A percentile compares a stretch with the other conserved stretches of the same genome.
These are phyloP conservation scores for Elaeis guineensis DNA, from an alignment of 176 grass and related monocot genomes.

Conservation along the genomic window DNA sequence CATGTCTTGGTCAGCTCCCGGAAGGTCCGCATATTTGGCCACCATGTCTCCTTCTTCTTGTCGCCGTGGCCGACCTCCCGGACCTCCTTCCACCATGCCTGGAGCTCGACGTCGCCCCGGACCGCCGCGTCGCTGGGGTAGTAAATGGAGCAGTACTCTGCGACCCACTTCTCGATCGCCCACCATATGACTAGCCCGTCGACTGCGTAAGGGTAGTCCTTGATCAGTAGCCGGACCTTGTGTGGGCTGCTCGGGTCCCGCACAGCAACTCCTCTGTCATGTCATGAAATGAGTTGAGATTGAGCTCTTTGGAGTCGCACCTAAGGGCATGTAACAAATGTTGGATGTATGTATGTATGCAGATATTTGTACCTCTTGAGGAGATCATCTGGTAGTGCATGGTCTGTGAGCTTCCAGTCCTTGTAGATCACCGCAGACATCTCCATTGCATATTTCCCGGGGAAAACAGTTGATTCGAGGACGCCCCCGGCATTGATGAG, in stretches of 20 bases:
- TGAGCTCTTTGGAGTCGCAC: too few species aligned
- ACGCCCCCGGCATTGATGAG: constrained; percentile 81
- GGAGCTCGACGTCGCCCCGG: constrained; percentile 47
- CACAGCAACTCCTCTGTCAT: constrained; percentile 42
- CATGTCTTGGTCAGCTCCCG: constrained; percentile 41
- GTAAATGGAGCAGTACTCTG: constrained; percentile 66
- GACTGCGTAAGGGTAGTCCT: constrained; percentile 66
- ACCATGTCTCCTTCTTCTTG: constrained; percentile 51
- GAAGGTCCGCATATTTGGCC: constrained; percentile 40
- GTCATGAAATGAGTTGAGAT: background rate
- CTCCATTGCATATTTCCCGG: constrained; percentile 47
- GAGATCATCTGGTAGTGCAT: constrained; percentile 63
- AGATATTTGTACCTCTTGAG: constrained; percentile 34
- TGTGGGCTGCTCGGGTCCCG: constrained; percentile 31
- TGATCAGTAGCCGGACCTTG: constrained; percentile 53
- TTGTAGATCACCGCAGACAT: constrained; percentile 61
- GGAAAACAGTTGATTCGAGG: constrained; percentile 70
- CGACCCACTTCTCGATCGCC: constrained; percentile 61
- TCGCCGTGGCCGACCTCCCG: constrained; percentile 84
- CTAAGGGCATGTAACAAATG: too few species aligned
- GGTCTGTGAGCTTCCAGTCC: constrained; percentile 58
- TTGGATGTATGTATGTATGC: too few species aligned
- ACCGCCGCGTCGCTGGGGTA: constrained; percentile 39
- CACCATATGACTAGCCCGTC: constrained; percentile 69
- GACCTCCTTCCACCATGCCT: constrained; percentile 79